phyloP scores from a whole-genome alignment of 202 grass and related monocot genomes.

The Zizania palustris region DNA sequence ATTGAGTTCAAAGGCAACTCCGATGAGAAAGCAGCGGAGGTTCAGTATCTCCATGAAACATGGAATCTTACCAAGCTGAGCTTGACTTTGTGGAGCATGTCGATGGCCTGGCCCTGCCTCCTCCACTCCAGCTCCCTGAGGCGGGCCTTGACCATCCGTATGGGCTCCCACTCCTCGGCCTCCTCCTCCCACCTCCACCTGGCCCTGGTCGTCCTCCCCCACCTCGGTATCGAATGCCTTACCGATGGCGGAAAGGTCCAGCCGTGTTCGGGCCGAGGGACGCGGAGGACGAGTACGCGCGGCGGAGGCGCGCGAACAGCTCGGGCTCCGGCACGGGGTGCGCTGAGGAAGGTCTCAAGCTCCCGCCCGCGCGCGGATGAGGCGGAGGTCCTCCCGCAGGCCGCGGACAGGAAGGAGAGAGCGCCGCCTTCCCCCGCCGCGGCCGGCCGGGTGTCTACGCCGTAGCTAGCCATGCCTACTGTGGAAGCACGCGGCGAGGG shows the following conservation, averaged over 20 bases:
- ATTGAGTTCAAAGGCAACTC: no score
- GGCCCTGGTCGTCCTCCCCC: conserved; percentile 22
- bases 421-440: conserved; percentile 37
- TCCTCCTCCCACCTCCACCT: conserved; percentile 61
- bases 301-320: conserved; percentile 50
- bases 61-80: conserved; percentile 64
- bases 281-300: conserved; percentile 45
- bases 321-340: conserved; percentile 58
- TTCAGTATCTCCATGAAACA: background rate
- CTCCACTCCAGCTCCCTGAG: conserved; percentile 74
- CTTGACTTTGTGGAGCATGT: conserved; percentile 83
- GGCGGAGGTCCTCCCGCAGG: conserved; percentile 76
- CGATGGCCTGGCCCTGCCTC: conserved; percentile 51
- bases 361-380: conserved; percentile 87
- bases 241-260: conserved; percentile 81
- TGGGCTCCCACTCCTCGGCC: conserved; percentile 78
- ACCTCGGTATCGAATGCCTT: conserved; percentile 75
- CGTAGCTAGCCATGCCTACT: conserved; percentile 79
- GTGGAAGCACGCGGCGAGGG: no score
- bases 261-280: conserved; percentile 43
- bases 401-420: conserved; percentile 79
- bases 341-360: conserved; percentile 82
- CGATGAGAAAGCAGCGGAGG: background rate
- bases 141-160: conserved; percentile 63
- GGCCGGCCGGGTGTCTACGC: conserved; percentile 61